These are phyloP conservation scores for Lithospermum erythrorhizon DNA, from an alignment of 257 asterid species.

Conservation along the genomic window DNA sequence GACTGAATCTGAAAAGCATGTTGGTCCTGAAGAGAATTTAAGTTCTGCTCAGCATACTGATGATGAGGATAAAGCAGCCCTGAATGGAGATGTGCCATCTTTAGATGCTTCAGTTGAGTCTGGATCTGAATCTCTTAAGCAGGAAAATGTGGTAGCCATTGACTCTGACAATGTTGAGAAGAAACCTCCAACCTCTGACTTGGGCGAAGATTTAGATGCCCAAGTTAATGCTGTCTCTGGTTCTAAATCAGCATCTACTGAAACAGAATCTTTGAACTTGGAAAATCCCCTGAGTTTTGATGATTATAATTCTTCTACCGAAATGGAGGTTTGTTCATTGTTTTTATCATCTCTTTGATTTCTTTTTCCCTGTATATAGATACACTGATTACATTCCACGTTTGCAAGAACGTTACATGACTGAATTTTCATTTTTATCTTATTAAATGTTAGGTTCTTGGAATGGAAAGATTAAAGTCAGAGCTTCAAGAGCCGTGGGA, in stretches of 20 bases:
- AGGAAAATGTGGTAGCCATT: slow-evolving; percentile 15
- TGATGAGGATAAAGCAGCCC: slow-evolving; percentile 21
- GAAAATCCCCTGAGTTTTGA: slow-evolving; percentile 47
- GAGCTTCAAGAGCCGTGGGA: slow-evolving; percentile 79
- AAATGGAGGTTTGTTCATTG: slow-evolving; percentile 42
- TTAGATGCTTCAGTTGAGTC: slow-evolving; percentile 11
- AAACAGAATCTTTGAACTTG: slow-evolving; percentile 11
- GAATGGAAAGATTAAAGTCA: slow-evolving; percentile 62
- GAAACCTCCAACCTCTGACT: slow-evolving; percentile 14
- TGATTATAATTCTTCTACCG: slow-evolving; percentile 48
- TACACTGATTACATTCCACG: too few relatives aligned
- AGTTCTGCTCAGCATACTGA: slow-evolving; percentile 15
- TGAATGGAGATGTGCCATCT: slow-evolving; percentile 5
- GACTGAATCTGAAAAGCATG: slow-evolving; percentile 48
- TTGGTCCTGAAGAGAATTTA: slow-evolving; percentile 17
- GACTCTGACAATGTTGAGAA: slow-evolving; percentile 16
- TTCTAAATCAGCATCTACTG: slow-evolving; percentile 18
- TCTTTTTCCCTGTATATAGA: too few relatives aligned
- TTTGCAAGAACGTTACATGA: too few relatives aligned
- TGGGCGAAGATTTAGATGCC: slow-evolving; percentile 20
- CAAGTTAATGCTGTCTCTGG: slow-evolving; percentile 12
- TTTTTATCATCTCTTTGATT: background rate
- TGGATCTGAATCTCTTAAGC: slow-evolving; percentile 7
- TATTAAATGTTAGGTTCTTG: slow-evolving; percentile 38
- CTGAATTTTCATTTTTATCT: background rate